Conservation (phyloP, 2,329 filamentous ascomycete species). For the Alternaria sp. region DNA sequence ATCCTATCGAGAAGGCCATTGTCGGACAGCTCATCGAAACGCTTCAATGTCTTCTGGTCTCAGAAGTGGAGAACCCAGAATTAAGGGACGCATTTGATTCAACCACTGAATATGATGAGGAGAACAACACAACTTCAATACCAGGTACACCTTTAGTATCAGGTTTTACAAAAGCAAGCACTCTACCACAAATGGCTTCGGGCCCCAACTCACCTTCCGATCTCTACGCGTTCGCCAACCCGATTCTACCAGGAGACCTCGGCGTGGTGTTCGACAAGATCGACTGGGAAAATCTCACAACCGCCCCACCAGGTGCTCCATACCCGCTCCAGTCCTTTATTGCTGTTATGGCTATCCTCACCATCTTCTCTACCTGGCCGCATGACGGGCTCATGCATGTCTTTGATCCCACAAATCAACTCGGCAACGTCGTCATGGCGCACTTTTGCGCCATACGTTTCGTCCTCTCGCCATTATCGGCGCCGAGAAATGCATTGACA, state of each 20-base stretch:
- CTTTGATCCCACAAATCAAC: constrained; percentile 20
- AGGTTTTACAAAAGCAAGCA: neutral
- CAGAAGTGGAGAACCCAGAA: neutral
- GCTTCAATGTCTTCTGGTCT: constrained; percentile 20
- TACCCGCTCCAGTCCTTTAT: constrained; percentile 20
- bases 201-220: neutral
- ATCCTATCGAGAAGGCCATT: constrained; percentile 25
- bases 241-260: constrained; percentile 11
- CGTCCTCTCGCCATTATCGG: constrained; percentile 23
- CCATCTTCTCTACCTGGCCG: constrained; percentile 31
- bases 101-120: neutral
- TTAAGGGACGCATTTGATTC: neutral
- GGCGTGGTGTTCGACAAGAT: constrained; percentile 9
- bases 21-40: constrained; percentile 19
- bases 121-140: neutral
- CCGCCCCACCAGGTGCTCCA: constrained; percentile 7
- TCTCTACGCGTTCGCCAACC: constrained; percentile 12
- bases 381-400: constrained; percentile 25
- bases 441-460: constrained; percentile 27
- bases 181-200: neutral
- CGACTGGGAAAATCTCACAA: constrained; percentile 16
- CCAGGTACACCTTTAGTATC: neutral
- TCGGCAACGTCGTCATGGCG: constrained; percentile 27
- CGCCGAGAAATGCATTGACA: constrained; percentile 17
- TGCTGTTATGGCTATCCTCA: constrained; percentile 24